These are phyloP conservation scores for Ogataea zsoltii DNA, from an alignment of 805 yeast genomes.

Conservation along the genomic window DNA sequence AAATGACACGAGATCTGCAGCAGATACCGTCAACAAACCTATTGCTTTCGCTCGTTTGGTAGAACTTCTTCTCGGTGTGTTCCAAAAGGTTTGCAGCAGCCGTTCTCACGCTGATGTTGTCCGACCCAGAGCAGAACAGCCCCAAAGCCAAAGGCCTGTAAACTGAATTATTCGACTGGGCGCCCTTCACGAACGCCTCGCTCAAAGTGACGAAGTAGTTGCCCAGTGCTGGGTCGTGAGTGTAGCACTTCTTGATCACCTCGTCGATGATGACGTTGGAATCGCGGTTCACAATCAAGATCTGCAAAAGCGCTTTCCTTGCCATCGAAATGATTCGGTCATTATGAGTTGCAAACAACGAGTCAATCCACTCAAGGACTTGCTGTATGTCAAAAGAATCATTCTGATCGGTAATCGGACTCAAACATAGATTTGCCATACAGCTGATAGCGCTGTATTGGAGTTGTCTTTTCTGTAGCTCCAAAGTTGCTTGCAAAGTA, in stretches of 20 bases:
- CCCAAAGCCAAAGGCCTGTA: conserved; percentile 75
- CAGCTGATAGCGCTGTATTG: conserved; percentile 75
- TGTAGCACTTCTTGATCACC: conserved; percentile 72
- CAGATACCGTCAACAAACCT: conserved; percentile 69
- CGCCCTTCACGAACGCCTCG: conserved; percentile 56
- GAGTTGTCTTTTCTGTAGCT: conserved; percentile 70
- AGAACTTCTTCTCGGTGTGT: conserved; percentile 60
- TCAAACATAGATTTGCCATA: conserved; percentile 80
- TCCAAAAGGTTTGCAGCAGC: conserved; percentile 73
- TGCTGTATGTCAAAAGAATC: conserved; percentile 71
- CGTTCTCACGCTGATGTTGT: conserved; percentile 62
- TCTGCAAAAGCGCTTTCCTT: conserved; percentile 64
- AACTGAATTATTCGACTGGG: conserved; percentile 50
- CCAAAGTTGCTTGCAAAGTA: conserved; percentile 72
- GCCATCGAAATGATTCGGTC: conserved; percentile 65
- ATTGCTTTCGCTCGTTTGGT: conserved; percentile 52
- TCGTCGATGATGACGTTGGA: conserved; percentile 54
- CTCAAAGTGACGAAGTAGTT: conserved; percentile 73
- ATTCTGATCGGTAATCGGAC: conserved; percentile 54
- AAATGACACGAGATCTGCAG: conserved; percentile 77
- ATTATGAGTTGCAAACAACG: conserved; percentile 60
- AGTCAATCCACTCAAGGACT: conserved; percentile 78
- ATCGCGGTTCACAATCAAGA: conserved; percentile 60
- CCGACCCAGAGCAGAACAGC: conserved; percentile 76
- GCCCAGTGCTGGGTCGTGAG: conserved; percentile 55